Conservation (phyloP, 352 stramenopile species). For the Globisporangium polare region DNA sequence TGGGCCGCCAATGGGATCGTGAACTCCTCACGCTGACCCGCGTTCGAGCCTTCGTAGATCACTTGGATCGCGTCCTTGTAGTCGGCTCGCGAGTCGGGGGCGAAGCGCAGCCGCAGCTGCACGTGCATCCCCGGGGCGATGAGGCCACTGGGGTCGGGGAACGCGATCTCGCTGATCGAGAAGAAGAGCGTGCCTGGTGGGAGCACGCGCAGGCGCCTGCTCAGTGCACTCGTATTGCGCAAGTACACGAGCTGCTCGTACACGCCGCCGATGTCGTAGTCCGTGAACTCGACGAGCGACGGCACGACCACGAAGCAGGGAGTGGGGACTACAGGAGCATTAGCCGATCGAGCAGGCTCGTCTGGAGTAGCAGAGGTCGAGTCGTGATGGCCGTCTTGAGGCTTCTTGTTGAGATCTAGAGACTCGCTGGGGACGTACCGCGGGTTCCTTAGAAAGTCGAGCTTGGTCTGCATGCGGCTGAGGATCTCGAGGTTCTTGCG, state of each 20-base stretch:
- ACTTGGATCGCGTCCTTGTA: conserved; percentile 63
- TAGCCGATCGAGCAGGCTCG: neutral
- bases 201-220: conserved; percentile 56
- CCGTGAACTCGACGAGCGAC: conserved; percentile 53
- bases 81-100: conserved; percentile 67
- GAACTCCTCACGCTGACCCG: conserved; percentile 18
- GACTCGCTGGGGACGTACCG: conserved; percentile 23
- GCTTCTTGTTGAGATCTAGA: neutral
- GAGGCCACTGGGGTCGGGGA: conserved; percentile 49
- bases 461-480: conserved; percentile 72
- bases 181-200: conserved; percentile 64
- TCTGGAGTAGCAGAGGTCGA: neutral
- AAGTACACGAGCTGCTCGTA: conserved; percentile 73
- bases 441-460: conserved; percentile 70
- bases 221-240: conserved; percentile 53
- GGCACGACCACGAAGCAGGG: conserved; percentile 48
- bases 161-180: conserved; percentile 46
- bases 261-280: conserved; percentile 69
- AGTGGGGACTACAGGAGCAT: neutral
- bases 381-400: neutral
- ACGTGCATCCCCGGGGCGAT: conserved; percentile 73
- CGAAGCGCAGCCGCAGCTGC: conserved; percentile 53
- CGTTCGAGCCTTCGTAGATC: conserved; percentile 41
- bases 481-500: conserved; percentile 67
- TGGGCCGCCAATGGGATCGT: conserved; percentile 41